Percentiles rank a stretch among this genome's conserved stretches.
phyloP scores from a whole-genome alignment of 2,329 filamentous ascomycete species.

The Blumeriella jaapii region DNA sequence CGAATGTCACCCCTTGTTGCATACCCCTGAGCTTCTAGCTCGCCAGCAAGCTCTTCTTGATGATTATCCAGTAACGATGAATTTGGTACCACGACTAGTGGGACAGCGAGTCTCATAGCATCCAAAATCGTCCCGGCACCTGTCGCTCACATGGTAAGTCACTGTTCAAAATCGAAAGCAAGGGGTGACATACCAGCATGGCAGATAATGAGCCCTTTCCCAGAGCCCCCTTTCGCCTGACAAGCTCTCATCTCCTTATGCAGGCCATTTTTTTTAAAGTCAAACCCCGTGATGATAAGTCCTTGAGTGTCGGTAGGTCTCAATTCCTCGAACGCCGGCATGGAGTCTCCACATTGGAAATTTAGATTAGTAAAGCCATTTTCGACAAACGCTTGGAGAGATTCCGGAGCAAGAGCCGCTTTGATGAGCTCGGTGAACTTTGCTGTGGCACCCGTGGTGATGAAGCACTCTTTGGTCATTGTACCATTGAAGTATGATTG shows the following conservation, averaged over 20 bases:
- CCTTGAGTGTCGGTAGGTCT: slow-evolving; percentile 22
- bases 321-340: slow-evolving; percentile 38
- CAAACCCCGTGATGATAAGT: slow-evolving; percentile 49
- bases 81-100: slow-evolving; percentile 87
- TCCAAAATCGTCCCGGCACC: slow-evolving; percentile 86
- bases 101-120: slow-evolving; percentile 59
- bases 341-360: slow-evolving; percentile 70
- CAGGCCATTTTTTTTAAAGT: slow-evolving; percentile 52
- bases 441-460: slow-evolving; percentile 88
- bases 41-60: slow-evolving; percentile 73
- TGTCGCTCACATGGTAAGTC: slow-evolving; percentile 27
- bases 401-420: slow-evolving; percentile 48
- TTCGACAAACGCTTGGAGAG: slow-evolving; percentile 47
- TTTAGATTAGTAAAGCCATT: slow-evolving; percentile 59
- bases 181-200: slow-evolving; percentile 62
- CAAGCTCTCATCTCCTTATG: slow-evolving; percentile 33
- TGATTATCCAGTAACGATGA: slow-evolving; percentile 75
- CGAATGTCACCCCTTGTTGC: slow-evolving; percentile 36
- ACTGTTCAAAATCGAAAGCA: background rate
- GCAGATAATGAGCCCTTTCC: slow-evolving; percentile 66
- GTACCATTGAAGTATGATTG: slow-evolving; percentile 7
- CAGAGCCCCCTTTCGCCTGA: slow-evolving; percentile 36
- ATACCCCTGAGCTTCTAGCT: slow-evolving; percentile 64
- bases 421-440: slow-evolving; percentile 63
- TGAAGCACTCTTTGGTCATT: slow-evolving; percentile 46